Base-by-base conservation (phyloP, 768 basidiomycete genomes). In the Jaapia argillacea region DNA sequence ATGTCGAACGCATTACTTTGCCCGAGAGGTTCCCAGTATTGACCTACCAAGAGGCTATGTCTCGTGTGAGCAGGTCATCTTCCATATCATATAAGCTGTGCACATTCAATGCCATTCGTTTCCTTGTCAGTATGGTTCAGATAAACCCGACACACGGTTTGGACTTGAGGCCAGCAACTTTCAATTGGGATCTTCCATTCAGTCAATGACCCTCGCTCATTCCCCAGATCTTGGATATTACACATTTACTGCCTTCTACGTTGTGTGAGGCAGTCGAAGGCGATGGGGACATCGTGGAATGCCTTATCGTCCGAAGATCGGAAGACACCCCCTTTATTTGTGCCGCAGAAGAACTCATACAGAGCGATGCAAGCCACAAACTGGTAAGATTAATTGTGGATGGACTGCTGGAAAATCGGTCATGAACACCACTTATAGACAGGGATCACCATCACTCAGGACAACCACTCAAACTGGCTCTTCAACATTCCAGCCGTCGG, bases 121-220 rank as follows among this genome's bases (percentile, higher is more conserved):
- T 48, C 24, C 44, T 53, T 18, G n/a, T n/a, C 48, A 92, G 85
- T 96, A 81, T 69, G 92, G 92, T 12, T 87, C 87, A 45, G 92
- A 96, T 63, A 96, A 96, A 66, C 93, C 93, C 36, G 93, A 97
- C 63, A 81, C 81, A 43, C 77, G 92, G 44, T 92, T 90, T 64
- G 76, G 75, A 44, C 72, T 93, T 50, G 81, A 93, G 80, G 92
- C 92, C 48, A 55, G 63, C 63, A n/a, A n/a, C n/a, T n/a, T n/a
- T n/a, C n/a, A n/a, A n/a, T n/a, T n/a, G n/a, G n/a, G n/a, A n/a
- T n/a, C n/a, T n/a, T n/a, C n/a, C n/a, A n/a, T n/a, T n/a, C n/a
- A n/a, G n/a, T n/a, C n/a, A n/a, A n/a, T n/a, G n/a, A n/a, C n/a
- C n/a, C n/a, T n/a, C n/a, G n/a, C n/a, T n/a, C n/a, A n/a, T n/a